Evolutionary conservation across 805 yeast species (phyloP).

Genomic region (Danielia reshetovae): DNA sequence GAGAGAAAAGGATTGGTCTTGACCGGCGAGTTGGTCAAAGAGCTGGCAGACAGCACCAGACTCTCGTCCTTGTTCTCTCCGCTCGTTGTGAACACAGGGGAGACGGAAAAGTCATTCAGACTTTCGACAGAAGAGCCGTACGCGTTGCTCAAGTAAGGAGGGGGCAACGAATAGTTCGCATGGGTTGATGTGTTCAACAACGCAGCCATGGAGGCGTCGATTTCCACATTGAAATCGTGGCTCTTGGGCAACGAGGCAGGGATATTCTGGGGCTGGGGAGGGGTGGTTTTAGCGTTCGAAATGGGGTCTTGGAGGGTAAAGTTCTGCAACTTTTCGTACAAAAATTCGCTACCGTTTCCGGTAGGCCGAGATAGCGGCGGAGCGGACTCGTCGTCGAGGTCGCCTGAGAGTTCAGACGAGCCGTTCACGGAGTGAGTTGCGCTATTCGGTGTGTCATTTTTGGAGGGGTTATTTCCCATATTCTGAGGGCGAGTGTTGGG

Average conservation of each 20-base stretch:
- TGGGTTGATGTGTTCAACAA: conserved; percentile 17
- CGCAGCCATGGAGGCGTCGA: conserved; percentile 45
- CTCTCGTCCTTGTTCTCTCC: conserved; percentile 30
- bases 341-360: conserved; percentile 18
- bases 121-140: conserved; percentile 41
- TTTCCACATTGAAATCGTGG: conserved; percentile 32
- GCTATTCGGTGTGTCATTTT: conserved; percentile 44
- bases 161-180: background rate
- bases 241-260: conserved; percentile 6
- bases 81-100: conserved; percentile 34
- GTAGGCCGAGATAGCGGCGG: conserved; percentile 39
- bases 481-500: too few species aligned
- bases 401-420: conserved; percentile 29
- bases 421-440: conserved; percentile 22
- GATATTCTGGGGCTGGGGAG: conserved; percentile 10
- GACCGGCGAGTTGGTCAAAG: conserved; percentile 14
- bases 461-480: conserved; percentile 71
- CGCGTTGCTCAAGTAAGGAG: conserved; percentile 4
- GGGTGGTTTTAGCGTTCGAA: conserved; percentile 2
- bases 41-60: conserved; percentile 36
- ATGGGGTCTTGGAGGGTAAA: background rate
- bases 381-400: conserved; percentile 39
- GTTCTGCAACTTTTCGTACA: conserved; percentile 2
- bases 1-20: conserved; percentile 1
- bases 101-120: conserved; percentile 27